These are phyloP conservation scores for Microbotryum scabiosae DNA, from an alignment of 1,284 basidiomycete species.

Conservation along the genomic window DNA sequence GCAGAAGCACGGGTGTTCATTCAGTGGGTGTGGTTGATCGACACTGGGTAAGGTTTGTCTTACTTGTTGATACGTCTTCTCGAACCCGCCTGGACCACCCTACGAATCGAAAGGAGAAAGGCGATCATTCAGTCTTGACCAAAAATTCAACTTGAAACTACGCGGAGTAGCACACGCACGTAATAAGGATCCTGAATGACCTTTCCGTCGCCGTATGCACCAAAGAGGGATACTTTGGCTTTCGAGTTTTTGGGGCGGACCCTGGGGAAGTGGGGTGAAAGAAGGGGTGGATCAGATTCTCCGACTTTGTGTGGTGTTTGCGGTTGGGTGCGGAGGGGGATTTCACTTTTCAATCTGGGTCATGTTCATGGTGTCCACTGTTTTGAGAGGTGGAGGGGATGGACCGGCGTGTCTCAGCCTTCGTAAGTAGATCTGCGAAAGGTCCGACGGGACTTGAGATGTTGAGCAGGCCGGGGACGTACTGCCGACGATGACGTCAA, in stretches of 20 bases:
- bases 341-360: slow-evolving; percentile 22
- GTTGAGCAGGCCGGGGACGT: too few relatives aligned
- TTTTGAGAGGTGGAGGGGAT: too few relatives aligned
- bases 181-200: slow-evolving; percentile 33
- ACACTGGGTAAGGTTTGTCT: too few relatives aligned
- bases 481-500: slow-evolving; percentile 31
- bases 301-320: too few relatives aligned
- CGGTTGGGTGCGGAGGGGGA: neutral
- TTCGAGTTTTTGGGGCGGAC: slow-evolving; percentile 12
- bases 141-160: too few relatives aligned
- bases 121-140: too few relatives aligned
- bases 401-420: too few relatives aligned
- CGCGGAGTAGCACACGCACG: neutral
- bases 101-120: neutral
- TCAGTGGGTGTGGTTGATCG: too few relatives aligned
- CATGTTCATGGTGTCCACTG: slow-evolving; percentile 26
- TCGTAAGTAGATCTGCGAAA: too few relatives aligned
- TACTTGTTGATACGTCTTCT: slow-evolving; percentile 20
- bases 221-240: slow-evolving; percentile 29
- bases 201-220: slow-evolving; percentile 26
- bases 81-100: slow-evolving; percentile 26
- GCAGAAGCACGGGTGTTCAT: too few relatives aligned
- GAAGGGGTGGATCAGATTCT: slow-evolving; percentile 1
- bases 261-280: neutral
- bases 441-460: too few relatives aligned